Percentiles rank a stretch among this genome's conserved stretches.
These are phyloP conservation scores for Leccinum imitatum DNA, from an alignment of 768 basidiomycete species.

Conservation along the genomic window DNA sequence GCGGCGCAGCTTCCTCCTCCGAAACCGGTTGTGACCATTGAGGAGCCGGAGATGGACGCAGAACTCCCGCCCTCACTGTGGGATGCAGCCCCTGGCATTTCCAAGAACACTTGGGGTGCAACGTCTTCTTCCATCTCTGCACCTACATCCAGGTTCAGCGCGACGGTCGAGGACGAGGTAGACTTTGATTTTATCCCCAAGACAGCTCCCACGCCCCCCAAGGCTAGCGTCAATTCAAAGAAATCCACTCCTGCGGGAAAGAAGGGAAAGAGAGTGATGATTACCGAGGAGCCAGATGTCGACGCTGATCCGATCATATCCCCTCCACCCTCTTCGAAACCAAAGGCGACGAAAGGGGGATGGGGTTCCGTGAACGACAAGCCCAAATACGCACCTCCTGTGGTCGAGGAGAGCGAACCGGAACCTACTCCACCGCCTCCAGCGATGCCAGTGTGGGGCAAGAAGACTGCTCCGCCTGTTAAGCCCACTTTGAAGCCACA, in stretches of 20 bases:
- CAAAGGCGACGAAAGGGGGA: conserved; percentile 13
- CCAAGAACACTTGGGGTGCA: conserved; percentile 14
- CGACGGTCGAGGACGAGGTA: conserved; percentile 11
- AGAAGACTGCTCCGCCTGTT: conserved; percentile 6
- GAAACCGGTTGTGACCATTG: conserved; percentile 17
- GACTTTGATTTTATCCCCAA: not conserved
- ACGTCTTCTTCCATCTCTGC: conserved; percentile 2
- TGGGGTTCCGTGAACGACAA: conserved; percentile 25
- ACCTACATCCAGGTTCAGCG: conserved; percentile 7
- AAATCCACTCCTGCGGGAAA: conserved; percentile 13
- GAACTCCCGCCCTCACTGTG: conserved; percentile 27
- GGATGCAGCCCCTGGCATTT: conserved; percentile 13
- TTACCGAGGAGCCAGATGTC: conserved; percentile 26
- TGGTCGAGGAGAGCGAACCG: conserved; percentile 12
- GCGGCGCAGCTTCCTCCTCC: conserved; percentile 10
- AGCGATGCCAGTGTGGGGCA: conserved; percentile 12
- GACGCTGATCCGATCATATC: conserved; percentile 25
- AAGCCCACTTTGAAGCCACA: conserved; percentile 14
- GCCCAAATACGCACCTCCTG: conserved; percentile 15
- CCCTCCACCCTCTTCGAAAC: conserved; percentile 13
- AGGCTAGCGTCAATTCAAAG: conserved; percentile 12
- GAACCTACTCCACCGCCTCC: conserved; percentile 10
- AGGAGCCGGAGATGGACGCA: conserved; percentile 19
- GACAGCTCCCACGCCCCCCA: conserved; percentile 5
- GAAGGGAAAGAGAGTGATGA: conserved; percentile 28